Evolutionary conservation across 2,329 filamentous ascomycete species (phyloP), one percentile per base, ranked within the genome.

Genomic region (Colletotrichum paranaense): DNA sequence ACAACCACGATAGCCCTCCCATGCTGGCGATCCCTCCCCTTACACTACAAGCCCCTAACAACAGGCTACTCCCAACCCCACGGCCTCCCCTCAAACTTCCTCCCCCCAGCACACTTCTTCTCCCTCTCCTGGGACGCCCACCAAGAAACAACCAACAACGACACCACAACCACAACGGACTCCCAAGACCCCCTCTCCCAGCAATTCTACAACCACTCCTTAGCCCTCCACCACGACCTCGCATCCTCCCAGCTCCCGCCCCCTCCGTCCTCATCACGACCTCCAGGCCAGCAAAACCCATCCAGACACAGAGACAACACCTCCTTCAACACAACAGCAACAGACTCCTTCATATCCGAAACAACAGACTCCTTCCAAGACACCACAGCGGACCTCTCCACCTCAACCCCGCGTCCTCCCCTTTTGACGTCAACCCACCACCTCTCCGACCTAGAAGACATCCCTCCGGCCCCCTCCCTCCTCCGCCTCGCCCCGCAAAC

Each of bases 171-270:
- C 53, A 16, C 6, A 11, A 11, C 53, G 14, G 49, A n/a, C 5
- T 74, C 72, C 16, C 72, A 74, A 53, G 62, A 68, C 16, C 32
- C 26, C 19, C 75, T 86, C 0, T 81, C 92, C 4, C 88, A 89
- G 4, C 88, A 92, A 69, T 97, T 97, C 80, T 93, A 94, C 77
- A 90, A 97, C 75, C 91, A 96, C 78, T 97, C 94, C 0, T 88
- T 97, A 62, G 89, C 91, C 2, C 84, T 92, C 16, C 91, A 97
- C 79, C 88, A 94, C 75, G 89, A 91, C 16, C 81, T 93, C 4
- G 82, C 88, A 1, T 93, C 91, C 0, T 93, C 92, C 1, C 89
- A 93, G 73, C 83, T 92, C 22, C 74, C 72, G 8, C 56, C 26
- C 11, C 67, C 55, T 19, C 19, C 67, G 1, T 58, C 62, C 4